Evolutionary conservation across 169 alveolate species (phyloP).

Genomic region (Cardiosporidium cionae): DNA sequence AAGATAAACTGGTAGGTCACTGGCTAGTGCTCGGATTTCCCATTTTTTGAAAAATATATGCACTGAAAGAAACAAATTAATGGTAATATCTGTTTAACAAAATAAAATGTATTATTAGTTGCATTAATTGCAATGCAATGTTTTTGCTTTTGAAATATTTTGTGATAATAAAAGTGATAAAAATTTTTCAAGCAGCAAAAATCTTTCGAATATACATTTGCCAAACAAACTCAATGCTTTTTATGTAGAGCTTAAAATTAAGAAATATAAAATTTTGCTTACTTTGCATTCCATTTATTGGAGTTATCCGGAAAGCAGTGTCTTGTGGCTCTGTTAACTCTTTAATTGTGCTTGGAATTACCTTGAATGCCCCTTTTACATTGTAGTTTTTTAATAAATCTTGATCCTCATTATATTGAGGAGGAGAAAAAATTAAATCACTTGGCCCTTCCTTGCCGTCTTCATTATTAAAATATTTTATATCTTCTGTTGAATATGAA

Average conservation of each 20-base stretch:
- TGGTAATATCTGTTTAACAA: background rate
- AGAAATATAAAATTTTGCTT: background rate
- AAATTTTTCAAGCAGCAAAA: no score
- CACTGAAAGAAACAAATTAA: constrained; percentile 12
- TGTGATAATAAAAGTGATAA: background rate
- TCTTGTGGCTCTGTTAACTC: background rate
- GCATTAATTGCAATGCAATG: no score
- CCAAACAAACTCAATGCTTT: background rate
- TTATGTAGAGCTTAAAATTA: background rate
- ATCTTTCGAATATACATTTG: background rate
- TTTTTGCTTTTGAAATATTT: background rate
- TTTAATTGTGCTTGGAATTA: background rate
- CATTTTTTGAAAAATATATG: constrained; percentile 34
- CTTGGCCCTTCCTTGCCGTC: background rate
- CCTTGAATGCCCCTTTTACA: no score
- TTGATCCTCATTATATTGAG: no score
- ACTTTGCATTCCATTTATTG: background rate
- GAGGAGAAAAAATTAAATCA: background rate
- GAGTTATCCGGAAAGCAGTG: background rate
- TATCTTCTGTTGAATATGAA: background rate
- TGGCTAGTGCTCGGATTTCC: constrained; percentile 37
- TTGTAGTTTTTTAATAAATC: background rate
- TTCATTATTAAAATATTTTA: background rate
- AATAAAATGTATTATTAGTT: background rate
- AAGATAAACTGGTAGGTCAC: constrained; percentile 15